Evolutionary conservation across 129 eudicot species (phyloP).

Genomic region (Flaveria ramosissima): DNA sequence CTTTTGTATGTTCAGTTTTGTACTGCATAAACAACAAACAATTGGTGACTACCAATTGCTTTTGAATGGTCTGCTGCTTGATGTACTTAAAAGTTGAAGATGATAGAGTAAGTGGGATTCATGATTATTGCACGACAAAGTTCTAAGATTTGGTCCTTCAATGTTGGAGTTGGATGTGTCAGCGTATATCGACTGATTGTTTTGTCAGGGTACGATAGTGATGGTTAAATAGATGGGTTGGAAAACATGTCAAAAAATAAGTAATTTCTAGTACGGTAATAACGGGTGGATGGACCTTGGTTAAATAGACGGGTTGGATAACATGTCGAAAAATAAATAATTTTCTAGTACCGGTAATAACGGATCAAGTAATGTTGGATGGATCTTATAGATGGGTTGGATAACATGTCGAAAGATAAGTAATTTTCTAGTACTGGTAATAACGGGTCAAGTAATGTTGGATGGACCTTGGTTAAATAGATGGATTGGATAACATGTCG

Average conservation of each 20-base stretch:
- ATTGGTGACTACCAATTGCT: conserved; percentile 14
- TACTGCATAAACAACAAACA: conserved; percentile 21
- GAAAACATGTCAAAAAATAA: neutral
- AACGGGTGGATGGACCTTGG: neutral
- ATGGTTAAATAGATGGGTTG: neutral
- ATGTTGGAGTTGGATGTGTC: conserved; percentile 14
- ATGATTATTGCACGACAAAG: conserved; percentile 22
- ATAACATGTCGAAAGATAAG: neutral
- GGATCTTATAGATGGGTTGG: neutral
- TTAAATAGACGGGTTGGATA: neutral
- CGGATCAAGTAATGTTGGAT: neutral
- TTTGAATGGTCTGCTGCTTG: conserved; percentile 30
- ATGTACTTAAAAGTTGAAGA: conserved; percentile 32
- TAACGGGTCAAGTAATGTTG: neutral
- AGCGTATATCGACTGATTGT: conserved; percentile 5
- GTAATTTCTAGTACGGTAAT: neutral
- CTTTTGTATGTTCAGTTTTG: conserved; percentile 20
- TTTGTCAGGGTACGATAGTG: neutral
- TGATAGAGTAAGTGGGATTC: conserved; percentile 7
- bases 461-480: too few species aligned
- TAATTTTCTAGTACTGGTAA: neutral
- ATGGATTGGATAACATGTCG: neutral
- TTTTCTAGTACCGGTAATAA: neutral
- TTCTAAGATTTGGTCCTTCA: conserved; percentile 23
- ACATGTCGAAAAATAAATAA: neutral